phyloP scores from a whole-genome alignment of 306 rosid genomes.

The Acacia acuminata region DNA sequence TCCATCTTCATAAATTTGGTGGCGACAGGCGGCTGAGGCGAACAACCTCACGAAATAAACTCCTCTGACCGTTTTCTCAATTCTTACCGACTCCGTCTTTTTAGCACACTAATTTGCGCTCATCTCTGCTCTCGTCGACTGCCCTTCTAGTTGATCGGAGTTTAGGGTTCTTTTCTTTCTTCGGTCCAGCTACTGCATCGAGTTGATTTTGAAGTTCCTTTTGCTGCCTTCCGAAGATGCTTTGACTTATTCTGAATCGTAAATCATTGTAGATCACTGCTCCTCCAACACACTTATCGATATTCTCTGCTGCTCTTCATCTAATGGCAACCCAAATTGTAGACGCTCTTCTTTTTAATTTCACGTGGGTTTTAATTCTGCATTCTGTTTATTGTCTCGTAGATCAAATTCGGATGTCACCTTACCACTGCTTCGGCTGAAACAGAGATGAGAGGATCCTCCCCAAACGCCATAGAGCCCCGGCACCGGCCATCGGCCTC shows the following conservation, averaged over 20 bases:
- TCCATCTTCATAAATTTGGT: neutral
- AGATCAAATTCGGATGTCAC: slow-evolving; percentile 30
- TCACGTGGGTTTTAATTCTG: neutral
- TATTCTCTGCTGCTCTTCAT: neutral
- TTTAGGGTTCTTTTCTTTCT: slow-evolving; percentile 5
- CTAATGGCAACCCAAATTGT: neutral
- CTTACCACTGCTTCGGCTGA: slow-evolving; percentile 30
- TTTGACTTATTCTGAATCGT: neutral
- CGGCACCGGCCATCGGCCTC: slow-evolving; percentile 72
- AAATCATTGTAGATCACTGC: slow-evolving; percentile 1
- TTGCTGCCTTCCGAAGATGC: slow-evolving; percentile 2
- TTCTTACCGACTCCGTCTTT: slow-evolving; percentile 6
- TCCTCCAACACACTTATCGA: neutral
- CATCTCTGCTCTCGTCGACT: neutral
- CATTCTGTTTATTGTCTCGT: neutral
- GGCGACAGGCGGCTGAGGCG: neutral
- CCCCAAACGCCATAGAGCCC: slow-evolving; percentile 65
- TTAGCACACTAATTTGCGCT: neutral
- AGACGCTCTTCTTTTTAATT: neutral
- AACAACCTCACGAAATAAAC: neutral
- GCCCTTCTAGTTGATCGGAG: slow-evolving; percentile 3
- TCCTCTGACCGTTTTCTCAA: neutral
- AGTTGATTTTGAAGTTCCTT: neutral
- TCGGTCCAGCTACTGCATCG: neutral
- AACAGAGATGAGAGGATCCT: slow-evolving; percentile 66